These are phyloP conservation scores for Alloascoidea hylecoeti DNA, from an alignment of 805 yeast species.

Conservation along the genomic window DNA sequence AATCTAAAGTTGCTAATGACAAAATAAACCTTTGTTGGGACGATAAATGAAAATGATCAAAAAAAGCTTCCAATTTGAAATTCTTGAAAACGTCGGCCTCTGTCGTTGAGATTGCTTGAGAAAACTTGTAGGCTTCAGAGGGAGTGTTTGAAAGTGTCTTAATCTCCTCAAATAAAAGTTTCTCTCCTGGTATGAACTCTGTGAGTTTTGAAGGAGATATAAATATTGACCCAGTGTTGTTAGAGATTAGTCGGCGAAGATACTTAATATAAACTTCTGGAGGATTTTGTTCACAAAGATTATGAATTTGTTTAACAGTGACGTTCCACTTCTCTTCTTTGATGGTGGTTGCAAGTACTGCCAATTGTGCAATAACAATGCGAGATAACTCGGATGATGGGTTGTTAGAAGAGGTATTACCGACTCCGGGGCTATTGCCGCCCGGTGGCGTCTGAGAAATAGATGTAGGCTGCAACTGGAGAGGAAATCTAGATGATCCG, in stretches of 20 bases:
- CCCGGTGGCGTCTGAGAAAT: not conserved
- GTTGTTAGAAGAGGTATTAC: not conserved
- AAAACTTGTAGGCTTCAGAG: constrained; percentile 6
- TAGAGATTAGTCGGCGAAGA: constrained; percentile 17
- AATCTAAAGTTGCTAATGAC: constrained; percentile 7
- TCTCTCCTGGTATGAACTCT: constrained; percentile 12
- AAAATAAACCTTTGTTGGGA: constrained; percentile 12
- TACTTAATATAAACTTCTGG: constrained; percentile 20
- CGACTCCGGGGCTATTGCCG: constrained; percentile 1
- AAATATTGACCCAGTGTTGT: constrained; percentile 11
- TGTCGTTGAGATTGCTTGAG: constrained; percentile 6
- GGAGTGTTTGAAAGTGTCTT: constrained; percentile 6
- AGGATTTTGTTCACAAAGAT: constrained; percentile 22
- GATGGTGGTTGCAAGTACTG: constrained; percentile 32
- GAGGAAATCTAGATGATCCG: too few species aligned
- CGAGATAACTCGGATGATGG: constrained; percentile 9
- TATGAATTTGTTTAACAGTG: constrained; percentile 29
- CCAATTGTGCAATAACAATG: constrained; percentile 37
- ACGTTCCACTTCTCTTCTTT: constrained; percentile 23
- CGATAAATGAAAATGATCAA: constrained; percentile 12
- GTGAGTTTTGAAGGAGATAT: constrained; percentile 10
- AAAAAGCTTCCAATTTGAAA: constrained; percentile 19
- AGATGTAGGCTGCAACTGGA: constrained; percentile 1
- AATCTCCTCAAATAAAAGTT: constrained; percentile 9
- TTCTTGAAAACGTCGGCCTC: constrained; percentile 16